Base-by-base conservation (phyloP, 352 stramenopile genomes). In the Globisporangium mamillatum region DNA sequence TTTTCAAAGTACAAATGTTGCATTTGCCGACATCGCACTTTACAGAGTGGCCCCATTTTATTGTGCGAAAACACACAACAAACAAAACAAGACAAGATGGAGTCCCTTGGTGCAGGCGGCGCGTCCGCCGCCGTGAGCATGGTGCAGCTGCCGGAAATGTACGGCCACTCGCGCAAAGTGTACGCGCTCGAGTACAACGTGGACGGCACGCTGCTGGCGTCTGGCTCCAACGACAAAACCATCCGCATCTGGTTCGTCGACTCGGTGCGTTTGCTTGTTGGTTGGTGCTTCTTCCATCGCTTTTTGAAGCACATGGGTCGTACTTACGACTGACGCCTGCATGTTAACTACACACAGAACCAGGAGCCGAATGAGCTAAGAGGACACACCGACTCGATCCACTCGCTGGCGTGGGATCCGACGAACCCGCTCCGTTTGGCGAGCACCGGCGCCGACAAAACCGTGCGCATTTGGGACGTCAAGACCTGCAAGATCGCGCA, bases 161-260 rank as follows among this genome's bases (percentile, higher is more conserved):
- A 83, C 60, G 88, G 88, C 27, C 88, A 95, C 75, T 90, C 84
- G 41, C 78, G 84, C 54, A 88, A 90, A 61, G 86, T 91, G n/a
- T 94, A 88, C 41, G 86, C 86, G 57, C 77, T 95, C 22, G 86
- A 86, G 63, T 94, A 91, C 71, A 95, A 94, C 73, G 75, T 67
- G 36, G 79, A 82, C 29, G 88, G 88, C 12, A 74, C 82, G 58
- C 78, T 88, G 68, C 70, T 95, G 57, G 88, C 86, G n/a, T 94
- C 88, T 1, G 88, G 88, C 48, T 93, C 81, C 16, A 91, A 85
- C 58, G 88, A 95, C 71, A 83, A 79, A 60, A 90, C 83, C 29
- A 86, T 95, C 66, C 88, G 88, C 67, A 75, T 95, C 57, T 95
- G 88, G 88, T 76, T 86, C 66, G 70, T 84, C 18, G 70, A 72